Conservation (phyloP, 495 filamentous ascomycete genomes). For the Penicillium maclennaniae region DNA sequence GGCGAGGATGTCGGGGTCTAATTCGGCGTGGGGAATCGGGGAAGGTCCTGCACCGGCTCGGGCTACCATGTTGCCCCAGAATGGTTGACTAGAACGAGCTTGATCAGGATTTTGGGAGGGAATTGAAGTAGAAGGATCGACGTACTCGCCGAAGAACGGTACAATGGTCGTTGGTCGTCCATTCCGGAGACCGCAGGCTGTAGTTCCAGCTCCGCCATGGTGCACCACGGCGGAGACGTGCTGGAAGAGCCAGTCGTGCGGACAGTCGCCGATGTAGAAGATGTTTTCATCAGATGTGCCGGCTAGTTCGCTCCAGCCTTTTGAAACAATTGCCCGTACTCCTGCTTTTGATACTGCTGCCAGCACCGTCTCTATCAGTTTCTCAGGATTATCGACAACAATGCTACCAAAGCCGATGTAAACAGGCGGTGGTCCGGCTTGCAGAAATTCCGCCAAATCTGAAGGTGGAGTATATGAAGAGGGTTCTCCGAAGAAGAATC, state of each 20-base stretch:
- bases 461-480: slow-evolving; percentile 48
- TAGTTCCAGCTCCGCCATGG: slow-evolving; percentile 66
- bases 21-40: slow-evolving; percentile 42
- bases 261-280: slow-evolving; percentile 57
- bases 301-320: slow-evolving; percentile 62
- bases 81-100: slow-evolving; percentile 51
- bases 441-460: slow-evolving; percentile 51
- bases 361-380: slow-evolving; percentile 50
- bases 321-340: slow-evolving; percentile 56
- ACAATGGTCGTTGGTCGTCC: slow-evolving; percentile 59
- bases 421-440: slow-evolving; percentile 51
- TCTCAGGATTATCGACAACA: slow-evolving; percentile 56
- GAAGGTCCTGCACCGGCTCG: slow-evolving; percentile 17
- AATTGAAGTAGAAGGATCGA: not conserved
- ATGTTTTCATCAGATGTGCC: slow-evolving; percentile 44
- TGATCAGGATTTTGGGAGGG: not conserved
- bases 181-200: slow-evolving; percentile 55
- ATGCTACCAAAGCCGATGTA: slow-evolving; percentile 70
- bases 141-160: slow-evolving; percentile 63
- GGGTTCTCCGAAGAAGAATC: slow-evolving; percentile 57
- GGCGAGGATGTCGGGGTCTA: slow-evolving; percentile 61
- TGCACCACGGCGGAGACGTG: slow-evolving; percentile 59
- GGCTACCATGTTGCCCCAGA: slow-evolving; percentile 76
- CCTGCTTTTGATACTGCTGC: slow-evolving; percentile 49
- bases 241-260: slow-evolving; percentile 65